Conservation (phyloP, 768 basidiomycete species). For the Naganishia friedmannii region DNA sequence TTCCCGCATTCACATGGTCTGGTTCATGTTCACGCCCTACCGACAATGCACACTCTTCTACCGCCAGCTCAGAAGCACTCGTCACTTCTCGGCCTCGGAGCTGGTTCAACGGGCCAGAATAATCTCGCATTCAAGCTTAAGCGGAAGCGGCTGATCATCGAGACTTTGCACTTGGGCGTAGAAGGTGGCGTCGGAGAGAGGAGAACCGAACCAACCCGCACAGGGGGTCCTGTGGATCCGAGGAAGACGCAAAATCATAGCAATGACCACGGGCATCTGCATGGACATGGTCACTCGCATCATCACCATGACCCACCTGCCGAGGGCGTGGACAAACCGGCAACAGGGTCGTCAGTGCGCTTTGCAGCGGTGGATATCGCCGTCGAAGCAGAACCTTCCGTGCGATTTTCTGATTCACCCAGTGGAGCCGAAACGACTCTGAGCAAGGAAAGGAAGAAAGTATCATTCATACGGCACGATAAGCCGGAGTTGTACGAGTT, state of each 20-base stretch:
- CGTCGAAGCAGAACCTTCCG: conserved; percentile 2
- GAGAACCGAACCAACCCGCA: conserved; percentile 40
- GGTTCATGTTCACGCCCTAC: conserved; percentile 71
- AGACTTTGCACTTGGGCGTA: conserved; percentile 70
- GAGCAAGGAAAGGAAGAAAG: conserved; percentile 32
- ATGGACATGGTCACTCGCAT: conserved; percentile 22
- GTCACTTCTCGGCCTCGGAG: conserved; percentile 70
- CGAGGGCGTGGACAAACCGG: conserved; percentile 19
- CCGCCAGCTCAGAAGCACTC: conserved; percentile 81
- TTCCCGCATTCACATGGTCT: conserved; percentile 87
- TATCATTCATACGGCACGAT: conserved; percentile 45
- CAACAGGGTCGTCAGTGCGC: conserved; percentile 24
- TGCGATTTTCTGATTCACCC: background rate
- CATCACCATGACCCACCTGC: conserved; percentile 3
- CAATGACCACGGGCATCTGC: conserved; percentile 32
- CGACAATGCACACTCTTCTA: conserved; percentile 68
- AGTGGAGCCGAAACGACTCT: background rate
- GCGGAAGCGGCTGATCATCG: conserved; percentile 78
- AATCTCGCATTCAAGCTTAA: conserved; percentile 93
- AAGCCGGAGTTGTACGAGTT: conserved; percentile 53
- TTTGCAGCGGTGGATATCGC: conserved; percentile 27
- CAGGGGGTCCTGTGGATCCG: conserved; percentile 11
- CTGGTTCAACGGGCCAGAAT: conserved; percentile 69
- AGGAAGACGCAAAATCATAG: conserved; percentile 33
- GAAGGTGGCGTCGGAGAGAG: conserved; percentile 53